Evolutionary conservation across 352 stramenopile species (phyloP).

Genomic region (Pythium chondricola): DNA sequence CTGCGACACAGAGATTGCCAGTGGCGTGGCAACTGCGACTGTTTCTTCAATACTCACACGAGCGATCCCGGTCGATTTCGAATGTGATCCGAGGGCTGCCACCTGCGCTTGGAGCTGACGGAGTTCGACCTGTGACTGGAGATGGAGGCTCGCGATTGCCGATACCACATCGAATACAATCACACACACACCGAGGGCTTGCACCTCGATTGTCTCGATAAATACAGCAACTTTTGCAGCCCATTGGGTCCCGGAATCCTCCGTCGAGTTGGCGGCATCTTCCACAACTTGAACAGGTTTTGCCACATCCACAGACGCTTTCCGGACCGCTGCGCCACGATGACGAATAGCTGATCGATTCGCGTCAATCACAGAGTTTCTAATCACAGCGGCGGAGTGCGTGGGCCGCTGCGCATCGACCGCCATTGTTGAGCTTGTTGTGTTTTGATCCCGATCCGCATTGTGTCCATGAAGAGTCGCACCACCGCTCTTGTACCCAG

Average conservation of each 20-base stretch:
- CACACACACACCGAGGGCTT: slow-evolving; percentile 43
- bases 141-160: slow-evolving; percentile 31
- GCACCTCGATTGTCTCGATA: slow-evolving; percentile 49
- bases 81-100: slow-evolving; percentile 1
- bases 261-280: too few relatives aligned
- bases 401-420: slow-evolving; percentile 1
- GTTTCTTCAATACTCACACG: neutral
- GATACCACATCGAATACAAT: slow-evolving; percentile 39
- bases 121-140: slow-evolving; percentile 30
- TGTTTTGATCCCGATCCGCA: neutral
- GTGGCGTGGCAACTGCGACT: neutral
- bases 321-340: slow-evolving; percentile 5
- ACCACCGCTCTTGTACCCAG: slow-evolving; percentile 5
- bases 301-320: neutral
- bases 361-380: too few relatives aligned
- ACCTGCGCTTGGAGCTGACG: slow-evolving; percentile 1
- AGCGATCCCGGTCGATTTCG: neutral
- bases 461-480: slow-evolving; percentile 12
- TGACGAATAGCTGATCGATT: too few relatives aligned
- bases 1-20: slow-evolving; percentile 14
- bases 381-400: too few relatives aligned
- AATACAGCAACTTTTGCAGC: slow-evolving; percentile 14
- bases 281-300: neutral
- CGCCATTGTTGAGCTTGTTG: slow-evolving; percentile 2
- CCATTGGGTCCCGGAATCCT: too few relatives aligned